A percentile compares a stretch with the other conserved stretches of the same genome.
Conservation (phyloP, 192 early-diverging fungal genomes). For the Backusella westeae region DNA sequence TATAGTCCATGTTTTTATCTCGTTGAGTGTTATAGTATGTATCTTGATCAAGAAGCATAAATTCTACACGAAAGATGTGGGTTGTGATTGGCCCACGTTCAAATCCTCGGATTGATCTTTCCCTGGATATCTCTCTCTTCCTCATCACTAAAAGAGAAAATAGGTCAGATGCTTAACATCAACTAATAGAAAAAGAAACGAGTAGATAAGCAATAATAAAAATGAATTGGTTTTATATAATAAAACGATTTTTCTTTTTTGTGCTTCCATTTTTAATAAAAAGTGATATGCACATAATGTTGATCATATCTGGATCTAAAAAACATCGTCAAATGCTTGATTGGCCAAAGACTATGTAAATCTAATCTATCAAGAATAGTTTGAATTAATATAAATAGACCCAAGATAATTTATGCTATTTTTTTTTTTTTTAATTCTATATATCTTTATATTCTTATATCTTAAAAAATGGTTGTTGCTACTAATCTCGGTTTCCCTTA, state of each 20-base stretch:
- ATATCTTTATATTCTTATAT: not conserved
- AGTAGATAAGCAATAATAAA: not conserved
- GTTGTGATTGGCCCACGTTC: not conserved
- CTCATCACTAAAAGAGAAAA: not conserved
- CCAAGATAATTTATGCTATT: not conserved
- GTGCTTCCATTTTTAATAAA: not conserved
- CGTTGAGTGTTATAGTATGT: not conserved
- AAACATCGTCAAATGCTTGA: not conserved
- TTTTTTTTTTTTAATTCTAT: conserved; percentile 9
- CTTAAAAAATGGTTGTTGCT: conserved; percentile 35
- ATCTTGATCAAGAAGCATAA: not conserved
- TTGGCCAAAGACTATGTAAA: not conserved
- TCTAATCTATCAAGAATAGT: not conserved
- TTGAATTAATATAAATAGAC: not conserved
- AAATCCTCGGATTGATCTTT: not conserved
- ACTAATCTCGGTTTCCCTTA: conserved; percentile 83
- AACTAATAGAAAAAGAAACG: not conserved
- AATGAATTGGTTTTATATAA: not conserved
- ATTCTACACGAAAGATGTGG: not conserved
- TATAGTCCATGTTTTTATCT: not conserved
- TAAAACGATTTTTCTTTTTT: not conserved
- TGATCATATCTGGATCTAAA: not conserved
- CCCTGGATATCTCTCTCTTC: not conserved
- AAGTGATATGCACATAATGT: not conserved
- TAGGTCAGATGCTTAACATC: not conserved